A percentile compares a stretch with the other conserved stretches of the same genome.
Conservation (phyloP, 2,329 filamentous ascomycete genomes). For the Talaromyces marneffei region DNA sequence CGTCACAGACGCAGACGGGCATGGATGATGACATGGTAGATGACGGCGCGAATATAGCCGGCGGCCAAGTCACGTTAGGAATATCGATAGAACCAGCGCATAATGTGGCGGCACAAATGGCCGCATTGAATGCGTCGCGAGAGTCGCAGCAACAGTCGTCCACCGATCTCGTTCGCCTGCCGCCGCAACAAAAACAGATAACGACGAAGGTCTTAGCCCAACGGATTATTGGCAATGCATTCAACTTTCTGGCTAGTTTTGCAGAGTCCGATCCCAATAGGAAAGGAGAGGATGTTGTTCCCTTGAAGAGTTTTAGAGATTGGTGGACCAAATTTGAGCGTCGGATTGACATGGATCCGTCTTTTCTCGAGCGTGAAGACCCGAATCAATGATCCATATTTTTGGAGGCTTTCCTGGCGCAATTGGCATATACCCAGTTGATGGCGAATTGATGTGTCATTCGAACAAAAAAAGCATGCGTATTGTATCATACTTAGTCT, state of each 20-base stretch:
- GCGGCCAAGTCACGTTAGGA: constrained; percentile 63
- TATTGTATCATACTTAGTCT: constrained; percentile 12
- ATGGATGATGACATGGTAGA: constrained; percentile 43
- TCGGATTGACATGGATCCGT: constrained; percentile 75
- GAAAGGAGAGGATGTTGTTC: constrained; percentile 74
- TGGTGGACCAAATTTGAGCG: constrained; percentile 98
- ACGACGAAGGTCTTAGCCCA: constrained; percentile 79
- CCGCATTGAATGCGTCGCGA: constrained; percentile 45
- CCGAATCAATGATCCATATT: constrained; percentile 24
- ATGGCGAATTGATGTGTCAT: not conserved
- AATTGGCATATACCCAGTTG: not conserved
- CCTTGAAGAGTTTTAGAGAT: constrained; percentile 89
- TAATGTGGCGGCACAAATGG: constrained; percentile 65
- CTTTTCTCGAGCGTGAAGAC: constrained; percentile 73
- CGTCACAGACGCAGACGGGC: constrained; percentile 23
- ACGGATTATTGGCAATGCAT: constrained; percentile 91
- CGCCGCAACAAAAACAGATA: constrained; percentile 36
- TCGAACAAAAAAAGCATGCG: not conserved
- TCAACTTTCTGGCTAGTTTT: constrained; percentile 91
- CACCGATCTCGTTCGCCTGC: constrained; percentile 26
- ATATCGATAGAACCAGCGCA: constrained; percentile 73
- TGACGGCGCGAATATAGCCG: constrained; percentile 35
- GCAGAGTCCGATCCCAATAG: constrained; percentile 52
- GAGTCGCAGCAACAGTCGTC: constrained; percentile 19
- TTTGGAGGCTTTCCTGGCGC: not conserved